Evolutionary conservation across 345 rosid genomes (phyloP).

Genomic region (Schrenkiella parvula): DNA sequence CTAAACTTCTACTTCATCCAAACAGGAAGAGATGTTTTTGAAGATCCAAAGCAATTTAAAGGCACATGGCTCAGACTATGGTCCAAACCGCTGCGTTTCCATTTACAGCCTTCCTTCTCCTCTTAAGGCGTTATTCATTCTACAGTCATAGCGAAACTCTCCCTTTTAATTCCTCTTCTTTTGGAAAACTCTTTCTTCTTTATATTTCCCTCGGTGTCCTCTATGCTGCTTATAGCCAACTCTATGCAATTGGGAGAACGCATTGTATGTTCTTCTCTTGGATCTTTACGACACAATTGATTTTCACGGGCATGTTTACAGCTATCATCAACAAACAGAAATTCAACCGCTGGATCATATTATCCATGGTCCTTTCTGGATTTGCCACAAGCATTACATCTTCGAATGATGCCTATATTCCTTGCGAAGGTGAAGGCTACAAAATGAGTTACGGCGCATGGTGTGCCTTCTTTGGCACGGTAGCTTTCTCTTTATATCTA

Average conservation of each 20-base stretch:
- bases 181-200: constrained; percentile 18
- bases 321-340: constrained; percentile 40
- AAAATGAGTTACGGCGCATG: constrained; percentile 26
- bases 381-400: constrained; percentile 35
- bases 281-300: constrained; percentile 46
- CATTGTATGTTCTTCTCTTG: constrained; percentile 35
- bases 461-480: constrained; percentile 39
- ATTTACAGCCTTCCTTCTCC: neutral
- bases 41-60: constrained; percentile 30
- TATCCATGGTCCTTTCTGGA: constrained; percentile 36
- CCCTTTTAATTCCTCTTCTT: neutral
- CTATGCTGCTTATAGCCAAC: constrained; percentile 29
- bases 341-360: constrained; percentile 42
- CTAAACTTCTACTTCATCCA: constrained; percentile 30
- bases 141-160: neutral
- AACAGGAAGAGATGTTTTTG: constrained; percentile 30
- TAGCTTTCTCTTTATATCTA: constrained; percentile 38
- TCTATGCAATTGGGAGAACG: constrained; percentile 27
- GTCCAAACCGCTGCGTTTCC: constrained; percentile 37
- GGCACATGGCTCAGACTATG: constrained; percentile 35
- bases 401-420: constrained; percentile 29
- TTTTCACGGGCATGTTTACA: constrained; percentile 38
- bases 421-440: constrained; percentile 6
- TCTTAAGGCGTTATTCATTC: constrained; percentile 21
- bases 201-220: constrained; percentile 34